A percentile compares a stretch with the other conserved stretches of the same genome.
These are phyloP conservation scores for Colletotrichum sp. DNA, from an alignment of 2,329 filamentous ascomycete genomes.

Conservation along the genomic window DNA sequence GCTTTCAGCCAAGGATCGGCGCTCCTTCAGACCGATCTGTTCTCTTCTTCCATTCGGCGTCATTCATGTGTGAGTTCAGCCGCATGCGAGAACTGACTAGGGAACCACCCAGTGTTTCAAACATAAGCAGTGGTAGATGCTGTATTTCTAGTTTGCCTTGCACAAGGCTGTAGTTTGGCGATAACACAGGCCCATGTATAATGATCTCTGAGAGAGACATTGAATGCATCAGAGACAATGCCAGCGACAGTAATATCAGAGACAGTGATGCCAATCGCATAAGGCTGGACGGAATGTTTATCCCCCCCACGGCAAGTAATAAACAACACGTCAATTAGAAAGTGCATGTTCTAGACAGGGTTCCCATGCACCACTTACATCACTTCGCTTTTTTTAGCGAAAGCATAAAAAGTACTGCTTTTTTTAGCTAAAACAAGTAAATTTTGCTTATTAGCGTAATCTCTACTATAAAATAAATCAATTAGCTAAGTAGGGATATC, in stretches of 20 bases:
- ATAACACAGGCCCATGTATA: background rate
- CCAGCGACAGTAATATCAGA: background rate
- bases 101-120: slow-evolving; percentile 5
- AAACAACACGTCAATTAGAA: background rate
- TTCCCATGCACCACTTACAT: too few relatives aligned
- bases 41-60: background rate
- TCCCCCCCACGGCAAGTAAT: background rate
- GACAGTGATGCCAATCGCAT: background rate
- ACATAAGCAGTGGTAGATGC: background rate
- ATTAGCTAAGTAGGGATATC: too few relatives aligned
- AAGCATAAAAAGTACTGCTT: too few relatives aligned
- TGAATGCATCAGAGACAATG: background rate
- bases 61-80: background rate
- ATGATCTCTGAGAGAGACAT: background rate
- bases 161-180: background rate
- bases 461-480: too few relatives aligned
- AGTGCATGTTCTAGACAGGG: background rate
- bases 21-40: background rate
- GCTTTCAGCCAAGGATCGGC: background rate
- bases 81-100: background rate
- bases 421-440: too few relatives aligned
- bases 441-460: too few relatives aligned
- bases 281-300: slow-evolving; percentile 8
- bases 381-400: too few relatives aligned
- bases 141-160: background rate